Conservation (phyloP, 2,329 filamentous ascomycete genomes). For the Dothideomycetes sp. region DNA sequence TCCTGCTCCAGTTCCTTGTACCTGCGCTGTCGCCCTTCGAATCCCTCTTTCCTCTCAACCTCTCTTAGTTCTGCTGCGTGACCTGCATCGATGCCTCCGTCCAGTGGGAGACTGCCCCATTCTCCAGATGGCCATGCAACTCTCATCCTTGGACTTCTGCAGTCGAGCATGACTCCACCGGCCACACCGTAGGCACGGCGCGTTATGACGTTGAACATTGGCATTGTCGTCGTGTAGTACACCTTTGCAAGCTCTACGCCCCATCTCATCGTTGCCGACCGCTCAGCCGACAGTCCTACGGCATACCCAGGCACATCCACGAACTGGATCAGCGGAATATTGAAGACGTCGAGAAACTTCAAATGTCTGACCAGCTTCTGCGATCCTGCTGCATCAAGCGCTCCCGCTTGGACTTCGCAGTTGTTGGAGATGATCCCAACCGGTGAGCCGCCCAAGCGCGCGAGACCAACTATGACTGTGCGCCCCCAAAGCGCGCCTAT, state of each 20-base stretch:
- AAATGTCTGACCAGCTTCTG: conserved; percentile 51
- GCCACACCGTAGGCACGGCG: conserved; percentile 53
- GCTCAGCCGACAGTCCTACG: conserved; percentile 52
- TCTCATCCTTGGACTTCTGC: conserved; percentile 48
- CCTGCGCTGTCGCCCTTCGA: conserved; percentile 34
- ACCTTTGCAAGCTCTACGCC: conserved; percentile 50
- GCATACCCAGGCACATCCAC: conserved; percentile 54
- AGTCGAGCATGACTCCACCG: conserved; percentile 53
- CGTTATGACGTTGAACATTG: conserved; percentile 53
- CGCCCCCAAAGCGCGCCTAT: conserved; percentile 53
- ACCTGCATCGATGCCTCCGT: conserved; percentile 54
- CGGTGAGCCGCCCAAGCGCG: conserved; percentile 44
- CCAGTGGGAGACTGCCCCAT: conserved; percentile 51
- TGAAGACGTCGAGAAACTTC: conserved; percentile 56
- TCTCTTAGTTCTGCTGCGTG: conserved; percentile 50
- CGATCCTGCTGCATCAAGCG: conserved; percentile 48
- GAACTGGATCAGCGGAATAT: conserved; percentile 52
- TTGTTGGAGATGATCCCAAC: conserved; percentile 51
- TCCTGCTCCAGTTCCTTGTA: conserved; percentile 49
- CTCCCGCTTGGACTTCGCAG: conserved; percentile 46
- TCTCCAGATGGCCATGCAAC: conserved; percentile 54
- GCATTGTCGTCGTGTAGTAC: conserved; percentile 52
- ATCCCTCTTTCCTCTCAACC: conserved; percentile 38
- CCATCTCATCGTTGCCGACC: conserved; percentile 53
- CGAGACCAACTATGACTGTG: conserved; percentile 50